Evolutionary conservation across 129 eudicot genomes (phyloP), one percentile per base, ranked within the genome.

Genomic region (Gnaphalium uliginosum): DNA sequence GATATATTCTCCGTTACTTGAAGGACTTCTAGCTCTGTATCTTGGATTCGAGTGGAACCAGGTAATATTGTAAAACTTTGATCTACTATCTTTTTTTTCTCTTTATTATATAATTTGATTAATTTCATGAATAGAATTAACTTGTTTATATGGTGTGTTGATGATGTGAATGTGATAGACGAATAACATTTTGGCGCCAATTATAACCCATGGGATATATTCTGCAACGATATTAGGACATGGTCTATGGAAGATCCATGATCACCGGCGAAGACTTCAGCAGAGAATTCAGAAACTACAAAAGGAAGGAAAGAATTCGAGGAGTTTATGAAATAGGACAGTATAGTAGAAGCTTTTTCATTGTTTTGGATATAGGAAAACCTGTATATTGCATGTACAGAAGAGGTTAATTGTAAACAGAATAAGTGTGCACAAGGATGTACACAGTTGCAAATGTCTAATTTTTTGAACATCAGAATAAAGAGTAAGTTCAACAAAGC

Each of bases 21-120:
- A 93, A 84, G 87, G 91, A 50, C 68, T 88, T 83, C 79, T 93
- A 65, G 96, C 96, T 37, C 96, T 93, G 30, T 93, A 90, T 82
- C 98, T 93, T 66, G 98, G 99, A 80, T 94, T 88, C 63, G 99
- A 94, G 84, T 89, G 97, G 97, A 94, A 76, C 32, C 99, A 87
- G 85, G 99, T 89, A 84, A 73, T 14, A 21, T 19, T 66, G 2
- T 14, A 6, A 17, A 62, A 29, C 70, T 48, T 62, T 23, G 2
- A 29, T 72, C 19, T 61, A 11, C 18, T 7, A 21, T 66, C 4
- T 7, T 18, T 8, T 29, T 10, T 0, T 0, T 56, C n/a, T 17
- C 8, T 5, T 54, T 6, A n/a, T 15, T 50, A 17, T 51, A 37
- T 7, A 37, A 13, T n/a, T n/a, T n/a, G n/a, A n/a, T 7, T 54